Evolutionary conservation across 164 flowering plant genomes (phyloP).

Genomic region (Chloranthus sessilifolius): DNA sequence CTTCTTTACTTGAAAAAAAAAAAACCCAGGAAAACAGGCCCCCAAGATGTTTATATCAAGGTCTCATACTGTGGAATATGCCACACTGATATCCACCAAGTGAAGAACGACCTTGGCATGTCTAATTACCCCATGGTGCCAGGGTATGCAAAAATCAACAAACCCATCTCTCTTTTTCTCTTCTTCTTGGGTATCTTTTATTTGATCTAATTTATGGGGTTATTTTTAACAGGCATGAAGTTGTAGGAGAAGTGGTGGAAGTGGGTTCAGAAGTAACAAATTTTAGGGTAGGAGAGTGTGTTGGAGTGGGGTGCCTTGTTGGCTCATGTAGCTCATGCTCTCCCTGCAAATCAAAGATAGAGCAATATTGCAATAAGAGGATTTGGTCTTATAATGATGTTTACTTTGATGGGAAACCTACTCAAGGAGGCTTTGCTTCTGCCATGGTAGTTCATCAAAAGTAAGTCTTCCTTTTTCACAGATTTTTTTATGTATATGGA

Average conservation of each 20-base stretch:
- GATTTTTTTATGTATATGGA: too few species aligned
- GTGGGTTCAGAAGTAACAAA: conserved; percentile 41
- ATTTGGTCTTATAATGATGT: conserved; percentile 92
- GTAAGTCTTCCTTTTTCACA: conserved; percentile 43
- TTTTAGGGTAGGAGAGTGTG: conserved; percentile 47
- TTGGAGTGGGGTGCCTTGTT: conserved; percentile 52
- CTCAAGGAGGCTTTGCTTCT: conserved; percentile 86
- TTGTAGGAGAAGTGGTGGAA: conserved; percentile 56
- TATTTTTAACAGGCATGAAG: conserved; percentile 44
- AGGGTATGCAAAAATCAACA: conserved; percentile 42
- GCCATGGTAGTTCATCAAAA: conserved; percentile 77
- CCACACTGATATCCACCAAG: conserved; percentile 64
- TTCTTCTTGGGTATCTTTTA: neutral
- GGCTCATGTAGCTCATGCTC: conserved; percentile 57
- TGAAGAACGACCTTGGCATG: conserved; percentile 30
- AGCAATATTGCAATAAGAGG: conserved; percentile 88
- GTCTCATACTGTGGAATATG: conserved; percentile 52
- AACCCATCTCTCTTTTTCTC: neutral
- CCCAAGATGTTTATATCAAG: conserved; percentile 70
- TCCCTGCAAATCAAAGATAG: conserved; percentile 63
- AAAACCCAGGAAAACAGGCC: conserved; percentile 79
- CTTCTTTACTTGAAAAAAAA: conserved; percentile 3
- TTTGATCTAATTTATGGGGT: too few species aligned
- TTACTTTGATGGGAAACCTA: conserved; percentile 79
- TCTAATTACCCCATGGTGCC: conserved; percentile 55